Base-by-base conservation (phyloP, 768 basidiomycete genomes). In the Gautieria morchelliformis region DNA sequence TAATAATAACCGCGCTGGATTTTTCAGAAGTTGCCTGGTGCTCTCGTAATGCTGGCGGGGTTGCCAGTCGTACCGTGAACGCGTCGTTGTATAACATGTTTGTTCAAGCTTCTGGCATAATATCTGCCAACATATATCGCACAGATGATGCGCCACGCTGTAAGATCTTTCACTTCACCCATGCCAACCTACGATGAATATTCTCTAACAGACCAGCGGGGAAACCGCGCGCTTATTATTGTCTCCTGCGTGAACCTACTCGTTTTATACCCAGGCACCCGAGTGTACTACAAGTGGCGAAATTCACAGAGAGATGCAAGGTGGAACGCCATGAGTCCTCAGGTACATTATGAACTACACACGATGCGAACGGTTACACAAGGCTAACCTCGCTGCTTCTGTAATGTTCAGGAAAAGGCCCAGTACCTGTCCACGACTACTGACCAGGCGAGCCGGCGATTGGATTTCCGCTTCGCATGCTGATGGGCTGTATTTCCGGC, bases 81-180 rank as follows among this genome's bases (percentile, higher is more conserved):
- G 80, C 78, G 0, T 81, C 81, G 1, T 48, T 83, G 48, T 82
- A 81, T 61, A 82, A 82, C 63, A 82, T 81, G 79, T 75, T 78
- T 52, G 71, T 75, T 5, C 78, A 78, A 68, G 73, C 72, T 0
- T 68, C 69, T 32, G 54, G 32, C 32, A 69, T 82, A 50, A 68
- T 84, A n/a, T 60, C 77, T 5, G 66, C 77, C 5, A 77, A 85
- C 54, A 76, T 86, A 27, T 85, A 86, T 63, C 75, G 78, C 1
- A 62, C 71, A 20, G 78, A 79, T 58, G 82, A 84, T 62, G 78
- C 78, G 0, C 82, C 82, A 1, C 67, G 70, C 60, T 84, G 81
- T 81, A 63, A 56, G 35, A 74, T 12, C 54, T 19, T 11, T 44
- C 65, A 27, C 20, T 35, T 10, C 17, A 50, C 32, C 10, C 8